A percentile compares a stretch with the other conserved stretches of the same genome.
Conservation (phyloP, 345 rosid species). For the Gossypioides kirkii region DNA sequence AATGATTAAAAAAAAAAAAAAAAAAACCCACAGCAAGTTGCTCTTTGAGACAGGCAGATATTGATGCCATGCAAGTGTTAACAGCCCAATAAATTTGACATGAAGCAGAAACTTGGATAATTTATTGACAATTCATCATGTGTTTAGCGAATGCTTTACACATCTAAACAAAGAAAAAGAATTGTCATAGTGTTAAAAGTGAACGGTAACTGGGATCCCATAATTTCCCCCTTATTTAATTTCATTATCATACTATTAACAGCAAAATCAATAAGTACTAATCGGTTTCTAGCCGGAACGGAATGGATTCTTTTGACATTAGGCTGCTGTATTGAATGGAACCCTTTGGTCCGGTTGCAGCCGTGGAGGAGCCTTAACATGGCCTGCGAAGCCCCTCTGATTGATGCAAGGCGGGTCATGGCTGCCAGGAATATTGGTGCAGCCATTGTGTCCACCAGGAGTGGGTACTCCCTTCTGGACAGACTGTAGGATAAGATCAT, state of each 20-base stretch:
- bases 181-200: not conserved
- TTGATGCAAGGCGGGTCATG: slow-evolving; percentile 16
- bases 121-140: not conserved
- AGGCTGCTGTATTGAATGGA: not conserved
- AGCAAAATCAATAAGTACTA: not conserved
- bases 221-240: not conserved
- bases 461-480: slow-evolving; percentile 11
- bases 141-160: too few species aligned
- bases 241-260: not conserved
- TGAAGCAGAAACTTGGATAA: not conserved
- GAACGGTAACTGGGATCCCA: not conserved
- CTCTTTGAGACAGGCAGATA: too few species aligned
- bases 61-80: too few species aligned
- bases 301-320: not conserved
- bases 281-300: not conserved
- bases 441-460: slow-evolving; percentile 11
- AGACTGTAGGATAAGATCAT: not conserved
- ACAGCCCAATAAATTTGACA: too few species aligned
- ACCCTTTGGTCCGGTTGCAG: not conserved
- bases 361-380: not conserved
- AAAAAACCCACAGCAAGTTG: too few species aligned
- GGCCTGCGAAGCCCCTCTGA: slow-evolving; percentile 20
- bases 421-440: slow-evolving; percentile 13
- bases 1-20: too few species aligned
- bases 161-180: not conserved